phyloP scores from a whole-genome alignment of 257 asterid species.

The Solanum corneliomulleri region DNA sequence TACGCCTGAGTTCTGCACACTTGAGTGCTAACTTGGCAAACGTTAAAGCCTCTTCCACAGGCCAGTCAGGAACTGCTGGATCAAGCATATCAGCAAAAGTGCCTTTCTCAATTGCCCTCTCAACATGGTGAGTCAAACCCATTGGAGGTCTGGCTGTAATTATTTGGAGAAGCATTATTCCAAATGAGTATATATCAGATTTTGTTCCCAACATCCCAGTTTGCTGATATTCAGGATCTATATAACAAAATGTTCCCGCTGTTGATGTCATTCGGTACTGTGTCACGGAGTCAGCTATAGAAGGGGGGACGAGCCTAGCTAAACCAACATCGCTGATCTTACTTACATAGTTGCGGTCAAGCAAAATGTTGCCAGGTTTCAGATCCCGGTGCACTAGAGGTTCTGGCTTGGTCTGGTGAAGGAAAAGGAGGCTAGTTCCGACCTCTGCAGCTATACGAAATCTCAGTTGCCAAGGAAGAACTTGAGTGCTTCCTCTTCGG shows the following conservation, averaged over 20 bases:
- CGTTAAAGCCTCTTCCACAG: slow-evolving; percentile 50
- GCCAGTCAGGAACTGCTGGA: slow-evolving; percentile 72
- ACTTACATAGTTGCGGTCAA: slow-evolving; percentile 80
- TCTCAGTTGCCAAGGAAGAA: slow-evolving; percentile 73
- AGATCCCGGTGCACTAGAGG: slow-evolving; percentile 90
- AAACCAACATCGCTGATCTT: slow-evolving; percentile 89
- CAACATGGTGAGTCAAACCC: slow-evolving; percentile 82
- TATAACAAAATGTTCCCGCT: slow-evolving; percentile 93
- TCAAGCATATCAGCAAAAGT: slow-evolving; percentile 67
- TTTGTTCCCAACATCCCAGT: slow-evolving; percentile 86
- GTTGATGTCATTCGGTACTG: slow-evolving; percentile 92
- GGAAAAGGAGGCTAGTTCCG: slow-evolving; percentile 78
- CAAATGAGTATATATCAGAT: slow-evolving; percentile 79
- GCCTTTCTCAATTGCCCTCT: slow-evolving; percentile 71
- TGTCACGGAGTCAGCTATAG: slow-evolving; percentile 77
- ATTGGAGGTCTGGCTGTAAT: slow-evolving; percentile 77
- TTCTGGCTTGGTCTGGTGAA: slow-evolving; percentile 91
- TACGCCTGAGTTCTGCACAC: slow-evolving; percentile 70
- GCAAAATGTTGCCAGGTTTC: slow-evolving; percentile 78
- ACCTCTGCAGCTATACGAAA: slow-evolving; percentile 89
- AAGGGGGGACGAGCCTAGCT: slow-evolving; percentile 90
- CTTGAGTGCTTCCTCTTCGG: slow-evolving; percentile 50
- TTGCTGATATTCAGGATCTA: slow-evolving; percentile 89
- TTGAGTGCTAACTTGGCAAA: slow-evolving; percentile 67
- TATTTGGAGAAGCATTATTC: slow-evolving; percentile 76